These are phyloP conservation scores for Phytophthora cryptogea DNA, from an alignment of 352 stramenopile species.

Conservation along the genomic window DNA sequence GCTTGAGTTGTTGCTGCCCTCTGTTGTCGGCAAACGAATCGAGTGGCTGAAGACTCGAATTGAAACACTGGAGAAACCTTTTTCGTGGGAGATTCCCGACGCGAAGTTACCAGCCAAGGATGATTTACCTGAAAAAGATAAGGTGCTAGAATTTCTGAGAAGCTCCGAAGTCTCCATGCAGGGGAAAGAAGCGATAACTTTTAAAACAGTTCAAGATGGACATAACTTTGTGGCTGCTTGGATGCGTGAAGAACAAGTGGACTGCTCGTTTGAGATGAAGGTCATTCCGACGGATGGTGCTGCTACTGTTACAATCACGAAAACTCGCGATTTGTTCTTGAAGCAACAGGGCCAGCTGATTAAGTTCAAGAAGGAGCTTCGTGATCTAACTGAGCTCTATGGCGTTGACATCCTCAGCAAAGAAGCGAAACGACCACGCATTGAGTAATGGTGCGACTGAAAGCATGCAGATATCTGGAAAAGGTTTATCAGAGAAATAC, in stretches of 20 bases:
- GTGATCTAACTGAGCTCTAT: background rate
- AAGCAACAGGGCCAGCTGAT: background rate
- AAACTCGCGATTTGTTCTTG: constrained; percentile 9
- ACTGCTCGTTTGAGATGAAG: constrained; percentile 6
- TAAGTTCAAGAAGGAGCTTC: constrained; percentile 3
- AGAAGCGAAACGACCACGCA: background rate
- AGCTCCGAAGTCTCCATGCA: constrained; percentile 2
- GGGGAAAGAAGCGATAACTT: background rate
- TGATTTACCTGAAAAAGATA: background rate
- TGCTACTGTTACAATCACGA: constrained; percentile 6
- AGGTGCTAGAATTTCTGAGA: constrained; percentile 9
- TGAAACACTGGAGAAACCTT: background rate
- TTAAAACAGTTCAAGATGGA: background rate
- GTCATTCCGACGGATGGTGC: background rate
- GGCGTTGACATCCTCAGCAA: background rate
- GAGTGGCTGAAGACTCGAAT: constrained; percentile 8
- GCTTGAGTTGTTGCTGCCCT: background rate
- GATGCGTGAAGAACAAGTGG: constrained; percentile 4
- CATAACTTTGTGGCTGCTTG: constrained; percentile 9
- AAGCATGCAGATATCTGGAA: too few relatives aligned
- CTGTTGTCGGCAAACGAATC: background rate
- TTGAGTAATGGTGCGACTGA: background rate
- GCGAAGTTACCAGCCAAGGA: background rate
- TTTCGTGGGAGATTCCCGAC: constrained; percentile 10
- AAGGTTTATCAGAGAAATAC: too few relatives aligned